Evolutionary conservation across 441 rosid species (phyloP), one percentile per base, ranked within the genome.

Genomic region (Isatis lusitanica): DNA sequence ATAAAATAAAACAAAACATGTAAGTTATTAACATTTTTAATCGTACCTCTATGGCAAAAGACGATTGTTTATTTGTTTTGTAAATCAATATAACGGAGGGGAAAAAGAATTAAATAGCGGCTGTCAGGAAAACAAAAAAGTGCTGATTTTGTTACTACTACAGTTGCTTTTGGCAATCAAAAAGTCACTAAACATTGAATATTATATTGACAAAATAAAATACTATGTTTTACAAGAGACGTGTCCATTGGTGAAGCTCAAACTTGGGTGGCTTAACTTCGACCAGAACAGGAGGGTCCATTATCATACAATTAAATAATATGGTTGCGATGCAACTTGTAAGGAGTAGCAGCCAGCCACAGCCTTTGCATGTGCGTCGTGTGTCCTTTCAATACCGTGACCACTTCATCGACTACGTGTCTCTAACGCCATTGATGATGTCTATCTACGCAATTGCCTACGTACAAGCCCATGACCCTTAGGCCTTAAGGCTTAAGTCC

Each of bases 351-450:
- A 57, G 28, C 1, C 40, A 68, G 42, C 62, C 43, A 13, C 26
- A 9, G 66, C 79, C 71, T 70, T 62, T 75, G 79, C 79, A 75
- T 75, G 79, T 53, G 58, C 65, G 59, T 69, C 70, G 40, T 53
- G 71, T 69, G 79, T 69, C 59, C 5, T 17, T 33, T 26, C 1
- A 16, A 6, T 9, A 38, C 44, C 40, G 5, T 1, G 11, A 21
- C 75, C 79, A 75, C 61, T 24, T 68, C 70, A 68, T 46, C n/a
- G 0, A 30, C 70, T 55, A 55, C 70, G 75, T 63, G 70, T 69
- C 71, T 33, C 51, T 16, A 35, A 52, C 57, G 59, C 26, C 43
- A 43, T 18, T 36, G 58, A 57, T 62, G 18, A 53, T 36, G 65
- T 52, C 38, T 26, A 3, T 5, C 4, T 57, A 75, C 58, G 70